Percentiles rank a stretch among this genome's conserved stretches.
Conservation (phyloP, 495 filamentous ascomycete species). For the Penicillium antarcticum region DNA sequence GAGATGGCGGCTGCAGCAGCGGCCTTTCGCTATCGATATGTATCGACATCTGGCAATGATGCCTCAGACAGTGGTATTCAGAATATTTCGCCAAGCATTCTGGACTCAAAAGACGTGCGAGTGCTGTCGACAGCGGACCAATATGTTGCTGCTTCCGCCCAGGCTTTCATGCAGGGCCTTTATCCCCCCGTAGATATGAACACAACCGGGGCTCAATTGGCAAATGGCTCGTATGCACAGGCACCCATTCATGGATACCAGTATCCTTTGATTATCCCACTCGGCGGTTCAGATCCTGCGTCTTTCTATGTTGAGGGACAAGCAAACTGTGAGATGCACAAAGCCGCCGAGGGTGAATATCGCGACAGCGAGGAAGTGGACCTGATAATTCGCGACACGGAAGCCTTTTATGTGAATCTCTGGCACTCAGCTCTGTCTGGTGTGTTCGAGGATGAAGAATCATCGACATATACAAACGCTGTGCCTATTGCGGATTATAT, state of each 20-base stretch:
- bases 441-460: slow-evolving; percentile 24
- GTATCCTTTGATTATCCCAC: slow-evolving; percentile 59
- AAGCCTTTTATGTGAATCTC: slow-evolving; percentile 51
- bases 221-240: slow-evolving; percentile 55
- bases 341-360: slow-evolving; percentile 35
- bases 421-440: slow-evolving; percentile 33
- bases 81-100: slow-evolving; percentile 37
- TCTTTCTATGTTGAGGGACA: slow-evolving; percentile 59
- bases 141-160: slow-evolving; percentile 56
- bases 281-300: slow-evolving; percentile 47
- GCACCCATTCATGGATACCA: slow-evolving; percentile 71
- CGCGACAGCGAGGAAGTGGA: slow-evolving; percentile 34
- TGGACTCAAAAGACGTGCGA: slow-evolving; percentile 46
- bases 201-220: slow-evolving; percentile 37
- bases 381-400: slow-evolving; percentile 32
- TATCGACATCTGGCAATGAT: slow-evolving; percentile 41
- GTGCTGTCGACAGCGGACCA: slow-evolving; percentile 46
- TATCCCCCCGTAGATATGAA: slow-evolving; percentile 63
- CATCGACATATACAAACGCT: slow-evolving; percentile 54
- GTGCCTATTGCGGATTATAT: slow-evolving; percentile 67
- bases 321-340: slow-evolving; percentile 49
- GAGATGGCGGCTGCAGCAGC: slow-evolving; percentile 60
- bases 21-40: slow-evolving; percentile 58
- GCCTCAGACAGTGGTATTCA: slow-evolving; percentile 33
- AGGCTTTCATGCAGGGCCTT: slow-evolving; percentile 76